Evolutionary conservation across 2,329 filamentous ascomycete genomes (phyloP).

Genomic region (Ophiostoma novo-ulmi): DNA sequence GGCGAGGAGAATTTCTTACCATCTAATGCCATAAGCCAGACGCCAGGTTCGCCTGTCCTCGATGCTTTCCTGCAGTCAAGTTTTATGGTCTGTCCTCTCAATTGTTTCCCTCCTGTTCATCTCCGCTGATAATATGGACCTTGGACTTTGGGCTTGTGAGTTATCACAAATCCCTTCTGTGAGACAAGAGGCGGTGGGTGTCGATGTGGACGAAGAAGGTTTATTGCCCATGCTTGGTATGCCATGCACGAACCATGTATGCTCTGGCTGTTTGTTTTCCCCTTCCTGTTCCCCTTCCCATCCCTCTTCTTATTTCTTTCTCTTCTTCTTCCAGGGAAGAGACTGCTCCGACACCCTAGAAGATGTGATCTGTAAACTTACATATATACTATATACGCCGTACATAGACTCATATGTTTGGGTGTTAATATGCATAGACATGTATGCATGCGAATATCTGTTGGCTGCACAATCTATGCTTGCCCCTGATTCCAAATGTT

Average conservation of each 20-base stretch:
- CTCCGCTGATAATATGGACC: not conserved
- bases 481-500: not conserved
- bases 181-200: slow-evolving; percentile 3
- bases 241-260: not conserved
- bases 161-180: not conserved
- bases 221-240: not conserved
- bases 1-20: not conserved
- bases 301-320: not conserved
- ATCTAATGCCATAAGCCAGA: not conserved
- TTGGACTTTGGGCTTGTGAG: slow-evolving; percentile 3
- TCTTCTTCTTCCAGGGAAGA: not conserved
- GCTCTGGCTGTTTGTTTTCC: not conserved
- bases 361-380: not conserved
- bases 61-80: not conserved
- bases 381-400: not conserved
- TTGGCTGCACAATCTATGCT: not conserved
- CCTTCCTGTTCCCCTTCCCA: not conserved
- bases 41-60: not conserved
- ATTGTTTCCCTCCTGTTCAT: not conserved
- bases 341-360: not conserved
- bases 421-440: not conserved
- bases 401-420: not conserved
- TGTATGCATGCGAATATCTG: too few relatives aligned
- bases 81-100: not conserved
- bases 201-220: not conserved